A percentile compares a stretch with the other conserved stretches of the same genome.
phyloP scores from a whole-genome alignment of 2,329 filamentous ascomycete genomes.

The Exophiala calicioides region DNA sequence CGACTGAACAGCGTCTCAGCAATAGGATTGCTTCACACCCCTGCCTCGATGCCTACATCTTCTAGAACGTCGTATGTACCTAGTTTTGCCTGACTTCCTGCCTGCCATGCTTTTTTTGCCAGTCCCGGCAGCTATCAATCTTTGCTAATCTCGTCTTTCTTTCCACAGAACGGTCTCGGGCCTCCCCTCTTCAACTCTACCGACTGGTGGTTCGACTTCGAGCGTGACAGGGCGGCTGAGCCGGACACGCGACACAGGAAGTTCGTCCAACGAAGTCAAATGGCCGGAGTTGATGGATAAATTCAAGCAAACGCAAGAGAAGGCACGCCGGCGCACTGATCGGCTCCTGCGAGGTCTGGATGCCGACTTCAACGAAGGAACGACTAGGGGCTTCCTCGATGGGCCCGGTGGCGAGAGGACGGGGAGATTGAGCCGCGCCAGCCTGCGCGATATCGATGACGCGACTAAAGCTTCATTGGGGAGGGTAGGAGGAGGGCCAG shows the following conservation, averaged over 20 bases:
- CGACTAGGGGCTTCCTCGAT: slow-evolving; percentile 6
- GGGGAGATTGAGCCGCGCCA: slow-evolving; percentile 22
- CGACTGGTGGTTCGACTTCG: slow-evolving; percentile 6
- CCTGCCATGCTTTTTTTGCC: slow-evolving; percentile 5
- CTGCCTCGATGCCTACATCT: slow-evolving; percentile 48
- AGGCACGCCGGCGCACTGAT: slow-evolving; percentile 56
- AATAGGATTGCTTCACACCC: slow-evolving; percentile 89
- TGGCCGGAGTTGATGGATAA: slow-evolving; percentile 95
- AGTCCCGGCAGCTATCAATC: neutral
- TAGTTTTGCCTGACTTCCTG: slow-evolving; percentile 13
- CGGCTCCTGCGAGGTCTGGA: slow-evolving; percentile 25
- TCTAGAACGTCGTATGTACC: slow-evolving; percentile 27
- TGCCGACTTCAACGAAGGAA: slow-evolving; percentile 13
- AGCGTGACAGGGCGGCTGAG: slow-evolving; percentile 18
- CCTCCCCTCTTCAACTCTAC: slow-evolving; percentile 15
- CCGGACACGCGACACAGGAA: slow-evolving; percentile 22
- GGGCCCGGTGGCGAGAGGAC: slow-evolving; percentile 8
- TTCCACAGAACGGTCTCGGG: slow-evolving; percentile 22
- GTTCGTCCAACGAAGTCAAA: slow-evolving; percentile 60
- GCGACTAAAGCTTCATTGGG: neutral
- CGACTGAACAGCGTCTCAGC: slow-evolving; percentile 94
- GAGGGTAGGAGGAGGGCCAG: neutral
- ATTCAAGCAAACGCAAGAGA: slow-evolving; percentile 88
- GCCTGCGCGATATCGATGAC: slow-evolving; percentile 17
- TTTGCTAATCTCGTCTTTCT: neutral